phyloP scores from a whole-genome alignment of 257 asterid species.

The Vinca minor region DNA sequence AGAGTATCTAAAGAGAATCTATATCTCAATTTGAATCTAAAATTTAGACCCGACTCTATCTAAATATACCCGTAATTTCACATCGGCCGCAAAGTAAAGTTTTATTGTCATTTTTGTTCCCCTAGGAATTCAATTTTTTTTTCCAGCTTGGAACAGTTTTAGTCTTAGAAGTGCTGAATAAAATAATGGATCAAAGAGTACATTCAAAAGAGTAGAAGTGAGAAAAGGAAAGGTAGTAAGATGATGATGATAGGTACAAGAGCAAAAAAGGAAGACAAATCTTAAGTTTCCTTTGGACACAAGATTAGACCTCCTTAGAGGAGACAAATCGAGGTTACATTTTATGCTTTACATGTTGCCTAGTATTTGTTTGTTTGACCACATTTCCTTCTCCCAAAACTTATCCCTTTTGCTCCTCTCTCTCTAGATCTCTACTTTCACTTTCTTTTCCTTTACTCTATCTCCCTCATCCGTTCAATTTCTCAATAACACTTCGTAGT shows the following conservation, averaged over 20 bases:
- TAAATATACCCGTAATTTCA: no score
- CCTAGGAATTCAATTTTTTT: no score
- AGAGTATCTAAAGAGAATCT: no score
- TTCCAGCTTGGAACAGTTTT: background rate
- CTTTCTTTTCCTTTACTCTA: constrained; percentile 26
- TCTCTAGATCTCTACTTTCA: constrained; percentile 9
- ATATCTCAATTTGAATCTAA: no score
- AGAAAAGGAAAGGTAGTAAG: constrained; percentile 2
- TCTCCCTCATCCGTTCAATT: no score
- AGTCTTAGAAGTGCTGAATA: no score
- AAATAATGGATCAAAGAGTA: background rate
- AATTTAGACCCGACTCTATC: no score
- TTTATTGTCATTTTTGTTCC: no score
- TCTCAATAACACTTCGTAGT: no score
- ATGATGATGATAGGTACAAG: constrained; percentile 7
- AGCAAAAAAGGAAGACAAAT: constrained; percentile 18
- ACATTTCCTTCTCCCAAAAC: constrained; percentile 10
- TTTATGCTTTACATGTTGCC: constrained; percentile 36
- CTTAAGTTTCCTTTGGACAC: constrained; percentile 31
- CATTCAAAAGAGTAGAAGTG: constrained; percentile 11
- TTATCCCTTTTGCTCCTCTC: background rate
- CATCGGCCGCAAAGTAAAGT: no score
- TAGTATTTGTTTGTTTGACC: constrained; percentile 27
- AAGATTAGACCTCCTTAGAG: constrained; percentile 36
- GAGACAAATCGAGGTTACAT: constrained; percentile 44